Evolutionary conservation across 1,284 basidiomycete genomes (phyloP).

Genomic region (Pseudozyma tsukubaensis): DNA sequence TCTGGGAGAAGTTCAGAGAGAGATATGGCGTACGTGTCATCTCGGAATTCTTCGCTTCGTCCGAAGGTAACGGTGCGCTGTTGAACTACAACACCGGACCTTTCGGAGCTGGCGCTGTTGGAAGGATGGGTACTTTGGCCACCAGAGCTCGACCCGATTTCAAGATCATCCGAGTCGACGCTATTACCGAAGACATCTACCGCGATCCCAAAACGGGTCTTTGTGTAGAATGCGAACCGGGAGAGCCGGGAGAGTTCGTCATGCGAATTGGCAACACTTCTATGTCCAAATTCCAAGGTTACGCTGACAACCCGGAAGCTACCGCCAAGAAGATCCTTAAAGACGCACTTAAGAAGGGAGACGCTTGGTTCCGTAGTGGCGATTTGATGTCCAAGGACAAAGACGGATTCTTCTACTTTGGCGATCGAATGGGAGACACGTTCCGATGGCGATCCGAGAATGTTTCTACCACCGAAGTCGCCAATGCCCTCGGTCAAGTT

Average conservation of each 20-base stretch:
- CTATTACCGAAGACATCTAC: constrained; percentile 68
- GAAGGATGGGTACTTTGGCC: constrained; percentile 59
- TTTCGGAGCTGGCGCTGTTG: constrained; percentile 68
- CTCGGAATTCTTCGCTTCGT: constrained; percentile 68
- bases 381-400: constrained; percentile 63
- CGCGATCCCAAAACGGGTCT: constrained; percentile 62
- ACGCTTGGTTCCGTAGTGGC: constrained; percentile 67
- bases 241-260: constrained; percentile 68
- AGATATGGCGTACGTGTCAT: constrained; percentile 64
- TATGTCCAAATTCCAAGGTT: constrained; percentile 60
- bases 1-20: constrained; percentile 69
- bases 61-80: constrained; percentile 66
- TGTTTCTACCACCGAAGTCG: constrained; percentile 66
- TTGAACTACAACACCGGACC: constrained; percentile 67
- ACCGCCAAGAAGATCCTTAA: constrained; percentile 68
- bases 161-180: constrained; percentile 65
- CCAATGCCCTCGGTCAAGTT: constrained; percentile 62
- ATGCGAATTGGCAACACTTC: constrained; percentile 55
- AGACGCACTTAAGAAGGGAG: constrained; percentile 67
- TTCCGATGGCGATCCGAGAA: constrained; percentile 68
- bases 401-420: constrained; percentile 68
- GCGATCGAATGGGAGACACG: constrained; percentile 66
- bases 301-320: constrained; percentile 63
- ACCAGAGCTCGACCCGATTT: constrained; percentile 56
- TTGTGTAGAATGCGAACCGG: constrained; percentile 60